phyloP scores from a whole-genome alignment of 1,284 basidiomycete genomes.

The Papiliotrema terrestris region DNA sequence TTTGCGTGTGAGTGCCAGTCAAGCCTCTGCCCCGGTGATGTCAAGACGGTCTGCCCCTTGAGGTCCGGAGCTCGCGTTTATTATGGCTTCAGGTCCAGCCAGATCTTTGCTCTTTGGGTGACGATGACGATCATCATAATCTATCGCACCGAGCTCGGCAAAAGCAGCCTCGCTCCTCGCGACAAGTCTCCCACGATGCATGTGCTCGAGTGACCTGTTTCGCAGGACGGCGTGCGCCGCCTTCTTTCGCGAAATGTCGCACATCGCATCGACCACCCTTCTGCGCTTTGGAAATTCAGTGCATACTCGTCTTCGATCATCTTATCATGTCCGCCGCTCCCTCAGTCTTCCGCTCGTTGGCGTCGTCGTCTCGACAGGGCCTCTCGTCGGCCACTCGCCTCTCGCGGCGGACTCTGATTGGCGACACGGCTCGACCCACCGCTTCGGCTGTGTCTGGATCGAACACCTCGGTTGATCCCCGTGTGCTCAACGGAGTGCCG shows the following conservation, averaged over 20 bases:
- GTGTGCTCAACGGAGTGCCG: constrained; percentile 32
- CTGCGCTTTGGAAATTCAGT: not conserved
- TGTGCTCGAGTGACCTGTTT: too few relatives aligned
- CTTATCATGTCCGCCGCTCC: constrained; percentile 8
- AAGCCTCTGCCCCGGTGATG: too few relatives aligned
- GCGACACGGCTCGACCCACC: not conserved
- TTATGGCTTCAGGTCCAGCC: too few relatives aligned
- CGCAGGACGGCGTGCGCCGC: not conserved
- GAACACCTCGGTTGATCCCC: constrained; percentile 33
- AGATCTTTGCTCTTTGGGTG: not conserved
- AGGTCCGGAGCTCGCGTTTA: too few relatives aligned
- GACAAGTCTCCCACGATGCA: constrained; percentile 3
- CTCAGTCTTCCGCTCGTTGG: not conserved
- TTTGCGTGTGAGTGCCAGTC: too few relatives aligned
- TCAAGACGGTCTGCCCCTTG: too few relatives aligned
- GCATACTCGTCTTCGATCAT: not conserved
- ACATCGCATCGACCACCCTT: not conserved
- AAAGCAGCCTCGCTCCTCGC: not conserved
- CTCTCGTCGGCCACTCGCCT: not conserved
- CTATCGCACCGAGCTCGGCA: not conserved
- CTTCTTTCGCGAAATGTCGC: not conserved
- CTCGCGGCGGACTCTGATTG: not conserved
- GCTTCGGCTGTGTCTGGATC: constrained; percentile 3
- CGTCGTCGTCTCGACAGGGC: not conserved
- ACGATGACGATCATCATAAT: not conserved